Base-by-base conservation (phyloP, 129 eudicot genomes). In the Glebionis coronaria region DNA sequence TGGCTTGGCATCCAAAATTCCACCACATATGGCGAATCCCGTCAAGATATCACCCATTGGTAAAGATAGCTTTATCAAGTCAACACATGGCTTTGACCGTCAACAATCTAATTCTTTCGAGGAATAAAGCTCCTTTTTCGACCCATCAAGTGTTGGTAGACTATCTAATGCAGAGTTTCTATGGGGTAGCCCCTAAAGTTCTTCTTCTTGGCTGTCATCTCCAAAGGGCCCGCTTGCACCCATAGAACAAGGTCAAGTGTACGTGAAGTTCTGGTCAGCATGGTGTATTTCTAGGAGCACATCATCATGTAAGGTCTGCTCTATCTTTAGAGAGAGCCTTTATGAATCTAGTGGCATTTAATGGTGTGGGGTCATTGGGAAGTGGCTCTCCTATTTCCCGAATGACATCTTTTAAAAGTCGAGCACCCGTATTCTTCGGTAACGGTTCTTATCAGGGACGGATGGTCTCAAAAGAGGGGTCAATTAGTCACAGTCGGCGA, bases 121-220 rank as follows among this genome's bases (percentile, higher is more conserved):
- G 2, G 87, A 84, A 40, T 72, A 79, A n/a, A 91, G 82, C 45
- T 79, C 86, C 49, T 78, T 53, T 16, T 27, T 81, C 27, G 81
- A 79, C 54, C 80, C 82, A 23, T 84, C 89, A n/a, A 80, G 88
- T 38, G 54, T 83, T 12, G 91, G 90, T 57, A 86, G 91, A 21
- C 90, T 92, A 49, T 85, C 98, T 27, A 96, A 95, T 46, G 87
- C 96, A 15, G 91, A 92, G 81, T 92, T 92, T 78, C 96, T 92
- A 0, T 92, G 98, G 98, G 98, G 96, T 60, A 88, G 95, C 80
- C 95, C 96, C 38, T 55, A 74, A n/a, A 84, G 79, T 74, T 61
- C 87, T 51, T 72, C 88, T 66, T 77, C 83, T 16, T 85, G 94
- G 98, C 67, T 84, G 35, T 74, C 86, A 18, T 88, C 93, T 65